Evolutionary conservation across 352 stramenopile species (phyloP).

Genomic region (Phytophthora cryptogea): DNA sequence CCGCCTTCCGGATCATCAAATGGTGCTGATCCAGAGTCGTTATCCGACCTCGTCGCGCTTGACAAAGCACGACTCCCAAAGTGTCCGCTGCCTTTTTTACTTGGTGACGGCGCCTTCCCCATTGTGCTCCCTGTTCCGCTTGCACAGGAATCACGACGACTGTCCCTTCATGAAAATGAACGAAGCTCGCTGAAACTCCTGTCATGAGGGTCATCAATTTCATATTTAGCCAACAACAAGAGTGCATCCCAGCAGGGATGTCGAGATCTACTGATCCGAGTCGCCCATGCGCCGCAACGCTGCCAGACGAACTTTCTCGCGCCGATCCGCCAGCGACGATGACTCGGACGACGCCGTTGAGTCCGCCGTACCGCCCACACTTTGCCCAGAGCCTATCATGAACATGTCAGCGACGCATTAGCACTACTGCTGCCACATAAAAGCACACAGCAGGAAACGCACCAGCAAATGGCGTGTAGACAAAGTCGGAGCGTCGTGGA

Average conservation of each 20-base stretch:
- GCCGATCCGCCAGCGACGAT: conserved; percentile 51
- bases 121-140: conserved; percentile 16
- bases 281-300: conserved; percentile 56
- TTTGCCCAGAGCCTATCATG: conserved; percentile 49
- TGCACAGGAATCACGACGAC: neutral
- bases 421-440: neutral
- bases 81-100: conserved; percentile 37
- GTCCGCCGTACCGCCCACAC: conserved; percentile 26
- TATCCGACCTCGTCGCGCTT: conserved; percentile 18
- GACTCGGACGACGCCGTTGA: conserved; percentile 27
- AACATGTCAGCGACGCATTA: neutral
- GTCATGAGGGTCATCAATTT: conserved; percentile 14
- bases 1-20: conserved; percentile 31
- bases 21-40: conserved; percentile 1
- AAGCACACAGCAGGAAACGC: conserved; percentile 7
- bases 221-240: conserved; percentile 29
- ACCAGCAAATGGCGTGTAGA: conserved; percentile 75
- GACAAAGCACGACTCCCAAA: conserved; percentile 10
- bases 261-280: conserved; percentile 20
- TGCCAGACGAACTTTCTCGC: conserved; percentile 68
- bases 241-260: neutral
- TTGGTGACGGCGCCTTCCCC: conserved; percentile 41
- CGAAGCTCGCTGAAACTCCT: conserved; percentile 24
- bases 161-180: conserved; percentile 7
- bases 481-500: conserved; percentile 37